These are phyloP conservation scores for Gyrodon lividus DNA, from an alignment of 768 basidiomycete genomes.

Conservation along the genomic window DNA sequence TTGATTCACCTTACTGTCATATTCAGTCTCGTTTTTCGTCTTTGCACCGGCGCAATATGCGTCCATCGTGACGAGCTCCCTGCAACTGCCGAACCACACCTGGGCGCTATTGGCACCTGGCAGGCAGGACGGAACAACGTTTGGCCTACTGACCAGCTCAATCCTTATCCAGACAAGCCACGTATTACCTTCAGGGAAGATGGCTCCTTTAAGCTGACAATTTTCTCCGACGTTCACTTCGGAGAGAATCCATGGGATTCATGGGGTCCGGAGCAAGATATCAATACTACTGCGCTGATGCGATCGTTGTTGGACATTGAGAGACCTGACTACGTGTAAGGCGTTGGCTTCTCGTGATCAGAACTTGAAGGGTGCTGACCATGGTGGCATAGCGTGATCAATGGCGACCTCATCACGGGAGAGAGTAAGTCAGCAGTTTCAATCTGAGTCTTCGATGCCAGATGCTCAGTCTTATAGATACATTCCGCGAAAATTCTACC, in stretches of 20 bases:
- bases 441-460: not conserved
- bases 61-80: not conserved
- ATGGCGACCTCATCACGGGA: conserved; percentile 74
- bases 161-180: conserved; percentile 47
- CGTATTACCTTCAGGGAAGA: conserved; percentile 55
- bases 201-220: conserved; percentile 67
- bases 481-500: conserved; percentile 67
- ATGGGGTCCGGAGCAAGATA: conserved; percentile 69
- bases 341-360: not conserved
- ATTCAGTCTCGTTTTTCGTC: not conserved
- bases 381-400: conserved; percentile 50
- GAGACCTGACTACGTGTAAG: conserved; percentile 69
- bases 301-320: conserved; percentile 53
- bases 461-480: conserved; percentile 39
- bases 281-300: conserved; percentile 61
- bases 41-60: too few species aligned
- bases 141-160: conserved; percentile 10
- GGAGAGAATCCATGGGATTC: conserved; percentile 73
- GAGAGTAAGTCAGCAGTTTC: conserved; percentile 44
- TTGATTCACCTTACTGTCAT: too few species aligned
- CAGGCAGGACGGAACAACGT: too few species aligned
- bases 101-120: too few species aligned
- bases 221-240: conserved; percentile 75
- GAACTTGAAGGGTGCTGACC: conserved; percentile 1
- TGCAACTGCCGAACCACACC: not conserved